These are phyloP conservation scores for Colletotrichum spaethianum DNA, from an alignment of 2,329 filamentous ascomycete genomes.

Conservation along the genomic window DNA sequence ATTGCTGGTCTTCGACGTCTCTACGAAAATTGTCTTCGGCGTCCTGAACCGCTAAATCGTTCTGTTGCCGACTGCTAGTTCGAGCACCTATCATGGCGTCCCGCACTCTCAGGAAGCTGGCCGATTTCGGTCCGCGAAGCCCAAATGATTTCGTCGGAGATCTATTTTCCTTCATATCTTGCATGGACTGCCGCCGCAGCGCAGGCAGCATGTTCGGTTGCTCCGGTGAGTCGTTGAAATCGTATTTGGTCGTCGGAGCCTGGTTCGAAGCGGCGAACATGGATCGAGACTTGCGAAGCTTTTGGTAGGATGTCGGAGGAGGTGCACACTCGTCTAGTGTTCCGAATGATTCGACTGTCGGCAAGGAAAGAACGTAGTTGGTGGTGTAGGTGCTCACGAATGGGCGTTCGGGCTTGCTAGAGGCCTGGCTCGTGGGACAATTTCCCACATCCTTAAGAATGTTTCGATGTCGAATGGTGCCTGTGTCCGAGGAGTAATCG, in stretches of 20 bases:
- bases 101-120: constrained; percentile 64
- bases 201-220: not conserved
- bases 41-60: constrained; percentile 54
- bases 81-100: constrained; percentile 43
- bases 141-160: not conserved
- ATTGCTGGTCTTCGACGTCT: constrained; percentile 52
- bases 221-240: constrained; percentile 21
- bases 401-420: not conserved
- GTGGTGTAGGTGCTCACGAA: constrained; percentile 24
- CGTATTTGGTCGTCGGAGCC: constrained; percentile 29
- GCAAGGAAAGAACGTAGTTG: constrained; percentile 34
- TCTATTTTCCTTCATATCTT: constrained; percentile 8
- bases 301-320: constrained; percentile 62
- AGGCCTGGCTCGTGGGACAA: not conserved
- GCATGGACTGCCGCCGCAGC: constrained; percentile 10
- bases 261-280: constrained; percentile 60
- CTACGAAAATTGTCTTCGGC: constrained; percentile 54
- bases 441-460: constrained; percentile 11
- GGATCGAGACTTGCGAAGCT: constrained; percentile 69
- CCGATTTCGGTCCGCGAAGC: constrained; percentile 67
- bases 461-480: constrained; percentile 5
- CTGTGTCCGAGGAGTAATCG: constrained; percentile 6
- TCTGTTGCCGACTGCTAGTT: constrained; percentile 44
- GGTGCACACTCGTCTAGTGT: constrained; percentile 62
- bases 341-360: constrained; percentile 19